phyloP scores from a whole-genome alignment of 345 rosid species.

The Erodium maritimum region DNA sequence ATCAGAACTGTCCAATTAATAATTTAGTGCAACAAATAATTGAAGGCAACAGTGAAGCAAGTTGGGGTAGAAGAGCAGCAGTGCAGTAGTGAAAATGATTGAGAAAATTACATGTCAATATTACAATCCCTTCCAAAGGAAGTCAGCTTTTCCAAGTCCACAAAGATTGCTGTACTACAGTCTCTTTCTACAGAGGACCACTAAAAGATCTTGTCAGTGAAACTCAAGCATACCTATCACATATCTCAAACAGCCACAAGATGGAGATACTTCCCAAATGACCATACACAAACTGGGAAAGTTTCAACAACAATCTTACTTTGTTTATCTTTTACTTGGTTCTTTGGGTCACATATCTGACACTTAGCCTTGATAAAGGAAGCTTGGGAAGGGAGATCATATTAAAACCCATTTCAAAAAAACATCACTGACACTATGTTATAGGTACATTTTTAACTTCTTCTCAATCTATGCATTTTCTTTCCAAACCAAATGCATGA shows the following conservation, averaged over 20 bases:
- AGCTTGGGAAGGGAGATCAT: slow-evolving; percentile 17
- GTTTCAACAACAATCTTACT: slow-evolving; percentile 3
- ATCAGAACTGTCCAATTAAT: not conserved
- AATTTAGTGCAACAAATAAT: too few relatives aligned
- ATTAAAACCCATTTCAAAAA: slow-evolving; percentile 10
- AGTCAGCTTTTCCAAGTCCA: not conserved
- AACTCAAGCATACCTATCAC: not conserved
- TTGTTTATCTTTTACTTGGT: not conserved
- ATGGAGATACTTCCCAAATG: too few relatives aligned
- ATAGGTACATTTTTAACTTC: not conserved
- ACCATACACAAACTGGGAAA: slow-evolving; percentile 15
- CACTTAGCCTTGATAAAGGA: slow-evolving; percentile 20
- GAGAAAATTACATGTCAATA: too few relatives aligned
- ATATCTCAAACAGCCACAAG: slow-evolving; percentile 6
- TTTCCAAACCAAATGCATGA: not conserved
- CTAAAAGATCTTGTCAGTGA: not conserved
- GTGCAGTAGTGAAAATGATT: too few relatives aligned
- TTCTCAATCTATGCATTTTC: not conserved
- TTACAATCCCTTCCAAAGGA: too few relatives aligned
- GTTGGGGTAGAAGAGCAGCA: too few relatives aligned
- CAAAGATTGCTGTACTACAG: not conserved
- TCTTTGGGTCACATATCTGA: slow-evolving; percentile 4
- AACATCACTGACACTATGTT: slow-evolving; percentile 11
- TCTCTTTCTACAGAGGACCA: not conserved
- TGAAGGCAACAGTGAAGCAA: too few relatives aligned